Evolutionary conservation across 257 asterid species (phyloP), one percentile per base, ranked within the genome.

Genomic region (Gynochthodes officinalis): DNA sequence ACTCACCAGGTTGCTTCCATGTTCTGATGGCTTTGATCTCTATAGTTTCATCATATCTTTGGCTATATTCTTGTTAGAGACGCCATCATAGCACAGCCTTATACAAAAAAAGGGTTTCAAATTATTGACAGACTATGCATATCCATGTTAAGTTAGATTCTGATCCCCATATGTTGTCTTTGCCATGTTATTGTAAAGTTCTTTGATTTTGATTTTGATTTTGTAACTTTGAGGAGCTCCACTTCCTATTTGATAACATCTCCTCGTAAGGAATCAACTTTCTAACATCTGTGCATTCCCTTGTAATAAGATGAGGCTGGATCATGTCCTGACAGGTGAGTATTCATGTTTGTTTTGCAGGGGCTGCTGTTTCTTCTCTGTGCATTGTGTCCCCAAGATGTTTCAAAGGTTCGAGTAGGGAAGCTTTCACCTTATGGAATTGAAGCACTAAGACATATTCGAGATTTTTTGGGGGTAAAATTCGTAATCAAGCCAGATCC

Each of bases 291-390:
- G 19, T 7, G 25, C 33, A 21, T 13, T 5, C 0, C 53, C 18
- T 67, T 32, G n/a, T 67, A 28, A 18, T 28, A 18, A 27, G 37
- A 30, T 3, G 25, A 15, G 59, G 72, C n/a, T 21, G 52, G 39
- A 15, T 32, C 30, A 21, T 65, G 2, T 16, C 40, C 6, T 52
- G 19, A 25, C 7, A 8, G 48, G 52, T 16, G 62, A 1, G 18
- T 54, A 32, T 10, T 59, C 32, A 23, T 81, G 39, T 6, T 33
- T 65, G 16, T 65, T 72, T 73, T 66, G 77, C 90, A 90, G 99
- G 97, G 94, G 67, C 67, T 95, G 60, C 78, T 92, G 90, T 95
- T 92, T 86, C 88, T 95, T 69, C 90, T 95, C 0, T 92, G 97
- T 55, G 98, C 99, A 30, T 67, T 92, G 78, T 87, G 92, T 48